These are phyloP conservation scores for Kodamaea ohmeri DNA, from an alignment of 1,139 yeast genomes.

Conservation along the genomic window DNA sequence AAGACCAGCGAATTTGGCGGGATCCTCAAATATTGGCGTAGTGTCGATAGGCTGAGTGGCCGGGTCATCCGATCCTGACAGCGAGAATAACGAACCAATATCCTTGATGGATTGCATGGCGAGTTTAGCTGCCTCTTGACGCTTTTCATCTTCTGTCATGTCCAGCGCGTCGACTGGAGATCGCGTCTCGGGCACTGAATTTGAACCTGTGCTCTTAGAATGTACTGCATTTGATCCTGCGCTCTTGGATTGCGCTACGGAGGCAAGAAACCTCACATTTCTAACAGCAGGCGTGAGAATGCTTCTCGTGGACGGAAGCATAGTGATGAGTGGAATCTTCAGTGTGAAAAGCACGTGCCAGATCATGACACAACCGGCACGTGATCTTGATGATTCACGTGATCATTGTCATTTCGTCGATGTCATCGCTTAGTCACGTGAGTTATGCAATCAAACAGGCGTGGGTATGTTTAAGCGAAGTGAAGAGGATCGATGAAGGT, in stretches of 20 bases:
- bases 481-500: neutral
- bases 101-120: slow-evolving; percentile 46
- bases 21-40: slow-evolving; percentile 47
- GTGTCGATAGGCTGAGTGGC: slow-evolving; percentile 54
- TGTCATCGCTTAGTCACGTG: too few species aligned
- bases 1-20: slow-evolving; percentile 41
- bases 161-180: slow-evolving; percentile 1
- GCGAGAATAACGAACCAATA: slow-evolving; percentile 38
- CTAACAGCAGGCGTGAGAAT: neutral
- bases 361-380: neutral
- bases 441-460: too few species aligned
- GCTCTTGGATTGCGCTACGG: neutral
- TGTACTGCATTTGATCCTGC: too few species aligned
- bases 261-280: neutral
- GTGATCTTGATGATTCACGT: too few species aligned
- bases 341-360: slow-evolving; percentile 1
- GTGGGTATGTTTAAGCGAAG: neutral
- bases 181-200: too few species aligned
- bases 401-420: too few species aligned
- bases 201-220: too few species aligned
- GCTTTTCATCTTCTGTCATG: slow-evolving; percentile 6
- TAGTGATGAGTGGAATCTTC: neutral
- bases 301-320: neutral
- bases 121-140: slow-evolving; percentile 38
- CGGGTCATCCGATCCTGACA: slow-evolving; percentile 30